Conservation (phyloP, 2,329 filamentous ascomycete genomes). For the Diaporthe destruens region DNA sequence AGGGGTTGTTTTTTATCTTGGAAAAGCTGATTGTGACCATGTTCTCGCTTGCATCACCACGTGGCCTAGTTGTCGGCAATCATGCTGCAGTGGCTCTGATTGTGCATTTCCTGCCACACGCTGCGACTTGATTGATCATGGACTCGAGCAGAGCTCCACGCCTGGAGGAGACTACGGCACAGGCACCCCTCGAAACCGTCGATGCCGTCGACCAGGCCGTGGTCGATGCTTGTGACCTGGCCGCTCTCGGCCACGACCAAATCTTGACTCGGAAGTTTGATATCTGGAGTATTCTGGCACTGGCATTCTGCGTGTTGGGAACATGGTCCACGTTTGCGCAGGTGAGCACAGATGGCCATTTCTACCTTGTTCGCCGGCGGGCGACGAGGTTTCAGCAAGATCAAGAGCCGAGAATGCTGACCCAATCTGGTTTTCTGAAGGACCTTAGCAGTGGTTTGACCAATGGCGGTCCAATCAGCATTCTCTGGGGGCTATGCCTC, state of each 20-base stretch:
- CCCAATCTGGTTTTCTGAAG: not conserved
- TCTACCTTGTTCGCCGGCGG: not conserved
- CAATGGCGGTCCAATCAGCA: constrained; percentile 66
- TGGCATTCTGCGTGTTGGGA: constrained; percentile 69
- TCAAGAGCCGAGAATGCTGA: not conserved
- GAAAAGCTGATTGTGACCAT: no score
- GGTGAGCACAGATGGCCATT: not conserved
- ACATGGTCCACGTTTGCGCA: constrained; percentile 71
- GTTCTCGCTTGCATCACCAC: not conserved
- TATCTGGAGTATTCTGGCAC: constrained; percentile 67
- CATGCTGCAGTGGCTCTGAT: not conserved
- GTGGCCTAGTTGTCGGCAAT: not conserved
- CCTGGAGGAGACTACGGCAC: not conserved
- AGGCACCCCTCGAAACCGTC: not conserved
- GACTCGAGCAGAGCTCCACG: not conserved
- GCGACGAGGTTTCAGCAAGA: not conserved
- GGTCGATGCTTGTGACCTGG: constrained; percentile 55
- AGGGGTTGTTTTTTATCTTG: not conserved
- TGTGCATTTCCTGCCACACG: not conserved
- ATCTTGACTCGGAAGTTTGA: constrained; percentile 61
- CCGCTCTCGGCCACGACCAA: constrained; percentile 56
- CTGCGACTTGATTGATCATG: not conserved
- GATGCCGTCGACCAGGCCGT: constrained; percentile 30
- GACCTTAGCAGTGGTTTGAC: constrained; percentile 62
- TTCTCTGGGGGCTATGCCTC: constrained; percentile 68